Percentiles rank a stretch among this genome's conserved stretches.
phyloP scores from a whole-genome alignment of 306 rosid species.

The Crotalaria pallida region DNA sequence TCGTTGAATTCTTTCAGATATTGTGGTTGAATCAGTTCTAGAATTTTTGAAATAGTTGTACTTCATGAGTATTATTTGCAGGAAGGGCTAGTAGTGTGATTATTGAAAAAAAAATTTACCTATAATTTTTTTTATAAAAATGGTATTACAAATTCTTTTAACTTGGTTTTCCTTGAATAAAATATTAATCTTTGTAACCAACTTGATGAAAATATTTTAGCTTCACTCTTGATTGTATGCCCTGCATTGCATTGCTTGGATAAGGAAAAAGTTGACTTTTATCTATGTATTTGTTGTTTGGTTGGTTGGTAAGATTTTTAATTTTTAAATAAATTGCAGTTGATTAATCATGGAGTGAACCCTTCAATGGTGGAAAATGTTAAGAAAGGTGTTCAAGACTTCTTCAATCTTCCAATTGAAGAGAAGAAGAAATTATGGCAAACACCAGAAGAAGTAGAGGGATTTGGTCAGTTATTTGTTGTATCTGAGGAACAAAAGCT shows the following conservation, averaged over 20 bases:
- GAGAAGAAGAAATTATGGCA: constrained; percentile 18
- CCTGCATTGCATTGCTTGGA: no score
- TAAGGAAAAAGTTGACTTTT: no score
- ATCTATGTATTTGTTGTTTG: not conserved
- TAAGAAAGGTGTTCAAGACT: constrained; percentile 18
- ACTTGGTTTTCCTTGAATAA: no score
- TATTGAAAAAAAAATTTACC: no score
- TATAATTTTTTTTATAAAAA: no score
- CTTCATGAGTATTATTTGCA: not conserved
- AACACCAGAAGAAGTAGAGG: constrained; percentile 11
- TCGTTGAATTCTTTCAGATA: not conserved
- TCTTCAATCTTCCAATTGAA: constrained; percentile 23
- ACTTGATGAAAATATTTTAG: no score
- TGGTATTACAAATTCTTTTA: no score
- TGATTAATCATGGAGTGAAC: constrained; percentile 24
- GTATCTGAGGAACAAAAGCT: constrained; percentile 24
- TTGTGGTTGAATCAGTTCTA: not conserved
- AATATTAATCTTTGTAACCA: no score
- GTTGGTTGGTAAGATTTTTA: not conserved
- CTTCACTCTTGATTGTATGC: no score
- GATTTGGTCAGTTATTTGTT: constrained; percentile 29
- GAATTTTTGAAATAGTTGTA: no score
- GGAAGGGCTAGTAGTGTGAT: no score
- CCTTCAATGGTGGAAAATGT: constrained; percentile 9
- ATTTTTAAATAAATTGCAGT: not conserved